Base-by-base conservation (phyloP, 2,329 filamentous ascomycete species). In the Achaetomium macrosporum region DNA sequence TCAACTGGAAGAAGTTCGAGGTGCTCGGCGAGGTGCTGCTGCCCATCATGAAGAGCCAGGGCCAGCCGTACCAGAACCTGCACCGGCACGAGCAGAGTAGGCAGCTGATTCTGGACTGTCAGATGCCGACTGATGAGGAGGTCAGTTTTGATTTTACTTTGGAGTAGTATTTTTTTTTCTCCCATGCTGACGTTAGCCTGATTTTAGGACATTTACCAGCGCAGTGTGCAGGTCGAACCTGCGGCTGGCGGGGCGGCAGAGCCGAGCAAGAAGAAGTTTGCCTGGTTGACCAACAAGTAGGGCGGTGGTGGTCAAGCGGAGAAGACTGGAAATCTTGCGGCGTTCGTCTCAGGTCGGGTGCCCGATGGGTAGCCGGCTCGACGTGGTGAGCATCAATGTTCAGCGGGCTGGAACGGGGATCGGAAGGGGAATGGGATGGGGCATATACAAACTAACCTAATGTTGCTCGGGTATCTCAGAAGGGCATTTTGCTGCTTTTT, bases 1-100 rank as follows among this genome's bases (percentile, higher is more conserved):
- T 99, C 66, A 97, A 97, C 67, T 99, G 93, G 93, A 90, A 87
- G 70, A 99, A 99, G 67, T 99, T 97, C 64, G 92, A 97, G 69
- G 86, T 99, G 31, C 84, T 97, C 70, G 91, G 91, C 7, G 92
- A 97, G 62, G 88, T 96, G 5, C 79, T 97, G 49, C 76, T 96
- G 55, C 87, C 89, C 2, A 84, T 99, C 50, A 95, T 96, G 79
- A 87, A 85, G 70, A 96, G 92, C 64, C 91, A 97, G 69, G 87
- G 88, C 50, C 83, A 83, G 45, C 84, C 90, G 5, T 96, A 96
- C 63, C 81, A 83, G 25, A 86, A 84, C 57, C 73, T 92, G 57
- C 73, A 75, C 33, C 84, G 78, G 63, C 84, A 87, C 62, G 85
- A 92, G 54, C 76, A 80, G 49, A 81, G 88, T 5, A 78, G 84